Base-by-base conservation (phyloP, 83 land plant species). In the Picea mariana region DNA sequence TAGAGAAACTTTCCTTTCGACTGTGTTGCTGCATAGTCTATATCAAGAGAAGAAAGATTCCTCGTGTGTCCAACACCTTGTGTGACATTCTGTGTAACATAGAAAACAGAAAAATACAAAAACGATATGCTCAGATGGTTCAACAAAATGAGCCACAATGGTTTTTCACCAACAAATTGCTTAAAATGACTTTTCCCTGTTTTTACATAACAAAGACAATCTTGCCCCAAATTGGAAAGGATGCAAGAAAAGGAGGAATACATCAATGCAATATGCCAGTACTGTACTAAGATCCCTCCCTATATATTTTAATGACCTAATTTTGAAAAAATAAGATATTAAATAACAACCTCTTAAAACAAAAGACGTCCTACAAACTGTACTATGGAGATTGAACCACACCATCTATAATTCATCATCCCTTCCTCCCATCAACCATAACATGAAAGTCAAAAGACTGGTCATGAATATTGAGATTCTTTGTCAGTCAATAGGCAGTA, bases 61-160 rank as follows among this genome's bases (percentile, higher is more conserved):
- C 88, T 88, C 20, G 69, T 47, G 68, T 88, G 86, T 15, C 85
- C 83, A 75, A 62, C 81, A 26, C 84, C 87, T 88, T 89, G 91
- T 40, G 26, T 17, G 21, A 44, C 24, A 44, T 17, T 73, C 26
- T 15, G 77, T n/a, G 21, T 73, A 42, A 21, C 75, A 40, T 20
- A 6, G 5, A 27, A 27, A 5, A 69, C 31, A 13, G 7, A 16
- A 71, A 17, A n/a, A 18, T 5, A 17, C 1, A 40, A 17, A n/a
- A 73, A 42, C 4, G 42, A 73, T n/a, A 47, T 73, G 27, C 77
- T 73, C 9, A 73, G 16, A 20, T 47, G 17, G 13, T 44, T 73
- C 77, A 73, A 47, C 77, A 11, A 49, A 47, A 34, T 71, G 6
- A 20, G 42, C 13, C 38, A 20, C 31, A 42, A n/a, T 3, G 24